Conservation (phyloP, 1,284 basidiomycete genomes). For the Apiotrichum montevideense region DNA sequence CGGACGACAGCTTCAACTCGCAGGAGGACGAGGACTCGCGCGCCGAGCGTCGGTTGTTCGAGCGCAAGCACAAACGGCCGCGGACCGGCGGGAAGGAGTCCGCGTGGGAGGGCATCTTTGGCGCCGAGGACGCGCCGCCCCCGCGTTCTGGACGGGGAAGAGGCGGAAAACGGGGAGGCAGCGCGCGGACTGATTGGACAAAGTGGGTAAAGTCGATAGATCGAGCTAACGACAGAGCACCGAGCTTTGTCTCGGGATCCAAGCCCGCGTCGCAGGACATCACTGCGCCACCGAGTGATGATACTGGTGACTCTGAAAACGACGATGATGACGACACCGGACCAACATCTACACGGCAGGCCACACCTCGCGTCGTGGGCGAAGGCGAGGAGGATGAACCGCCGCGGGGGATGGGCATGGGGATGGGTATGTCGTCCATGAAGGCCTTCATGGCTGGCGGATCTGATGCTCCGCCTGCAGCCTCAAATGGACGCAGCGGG, state of each 20-base stretch:
- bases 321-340: conserved; percentile 1
- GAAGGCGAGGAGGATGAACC: conserved; percentile 44
- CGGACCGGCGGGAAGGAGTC: conserved; percentile 66
- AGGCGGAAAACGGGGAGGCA: conserved; percentile 25
- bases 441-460: not conserved
- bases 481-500: not conserved
- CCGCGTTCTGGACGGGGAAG: conserved; percentile 11
- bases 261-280: not conserved
- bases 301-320: conserved; percentile 1
- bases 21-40: conserved; percentile 60
- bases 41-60: conserved; percentile 71
- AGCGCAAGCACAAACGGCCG: conserved; percentile 63
- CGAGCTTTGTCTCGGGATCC: conserved; percentile 53
- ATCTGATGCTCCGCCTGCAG: not conserved
- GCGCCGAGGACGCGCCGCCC: conserved; percentile 42
- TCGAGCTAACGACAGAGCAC: conserved; percentile 50
- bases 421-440: conserved; percentile 50
- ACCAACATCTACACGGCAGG: not conserved
- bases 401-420: conserved; percentile 29
- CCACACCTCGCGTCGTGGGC: conserved; percentile 25
- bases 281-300: conserved; percentile 23
- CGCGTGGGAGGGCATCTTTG: conserved; percentile 78
- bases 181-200: conserved; percentile 58
- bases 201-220: conserved; percentile 48
- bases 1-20: conserved; percentile 52